Conservation (phyloP, 306 rosid species). For the Corylus heterophylla region DNA sequence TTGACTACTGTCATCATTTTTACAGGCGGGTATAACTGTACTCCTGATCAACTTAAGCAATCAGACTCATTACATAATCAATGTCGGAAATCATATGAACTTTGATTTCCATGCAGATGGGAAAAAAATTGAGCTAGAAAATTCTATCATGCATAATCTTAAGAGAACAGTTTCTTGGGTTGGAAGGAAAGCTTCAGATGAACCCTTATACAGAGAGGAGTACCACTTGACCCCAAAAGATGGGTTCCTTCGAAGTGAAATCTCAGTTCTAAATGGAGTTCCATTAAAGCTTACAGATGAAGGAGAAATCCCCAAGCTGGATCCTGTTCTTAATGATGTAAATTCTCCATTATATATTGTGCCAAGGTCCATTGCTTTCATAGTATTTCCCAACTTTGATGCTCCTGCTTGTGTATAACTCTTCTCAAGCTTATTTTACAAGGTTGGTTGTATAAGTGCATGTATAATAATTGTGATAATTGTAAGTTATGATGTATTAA, state of each 20-base stretch:
- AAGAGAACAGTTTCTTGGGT: slow-evolving; percentile 79
- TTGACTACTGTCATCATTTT: background rate
- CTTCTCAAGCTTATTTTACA: background rate
- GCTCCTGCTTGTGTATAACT: slow-evolving; percentile 52
- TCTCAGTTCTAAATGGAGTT: slow-evolving; percentile 67
- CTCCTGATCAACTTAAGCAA: slow-evolving; percentile 86
- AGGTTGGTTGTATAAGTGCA: background rate
- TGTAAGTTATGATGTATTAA: slow-evolving; percentile 5
- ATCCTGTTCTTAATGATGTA: slow-evolving; percentile 41
- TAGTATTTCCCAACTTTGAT: slow-evolving; percentile 53
- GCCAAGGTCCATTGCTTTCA: slow-evolving; percentile 46
- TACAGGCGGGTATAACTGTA: slow-evolving; percentile 73
- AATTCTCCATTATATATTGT: slow-evolving; percentile 47
- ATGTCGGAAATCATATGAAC: slow-evolving; percentile 33
- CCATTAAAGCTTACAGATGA: slow-evolving; percentile 59
- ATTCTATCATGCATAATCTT: slow-evolving; percentile 40
- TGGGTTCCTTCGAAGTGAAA: slow-evolving; percentile 55
- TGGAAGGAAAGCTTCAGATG: slow-evolving; percentile 66
- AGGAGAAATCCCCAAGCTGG: slow-evolving; percentile 66
- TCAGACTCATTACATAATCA: slow-evolving; percentile 53
- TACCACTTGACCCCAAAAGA: slow-evolving; percentile 72
- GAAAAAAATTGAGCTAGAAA: slow-evolving; percentile 27
- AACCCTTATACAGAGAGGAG: slow-evolving; percentile 65
- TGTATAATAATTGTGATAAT: slow-evolving; percentile 8
- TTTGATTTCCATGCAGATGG: background rate